Base-by-base conservation (phyloP, 192 early-diverging fungal genomes). In the Obelidium mucronatum region DNA sequence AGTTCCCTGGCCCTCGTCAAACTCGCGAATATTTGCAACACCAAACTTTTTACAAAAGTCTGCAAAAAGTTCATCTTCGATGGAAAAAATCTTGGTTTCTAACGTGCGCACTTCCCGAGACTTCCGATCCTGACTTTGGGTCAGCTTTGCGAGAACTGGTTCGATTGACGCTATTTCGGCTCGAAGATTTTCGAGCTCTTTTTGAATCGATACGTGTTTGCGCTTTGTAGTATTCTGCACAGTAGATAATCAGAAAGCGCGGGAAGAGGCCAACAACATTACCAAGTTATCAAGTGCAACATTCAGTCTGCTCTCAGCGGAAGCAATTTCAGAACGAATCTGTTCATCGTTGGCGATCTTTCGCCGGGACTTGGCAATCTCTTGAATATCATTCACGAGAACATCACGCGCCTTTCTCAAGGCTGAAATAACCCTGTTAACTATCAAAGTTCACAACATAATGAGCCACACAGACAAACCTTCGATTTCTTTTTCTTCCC, bases 401-500 rank as follows among this genome's bases (percentile, higher is more conserved):
- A 83, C 78, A 53, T 94, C 93, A 36, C 92, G 89, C 2, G 89
- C 89, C 61, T 88, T 89, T 53, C 87, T 87, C 94, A 76, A 24
- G 39, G 56, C 74, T 74, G 40, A 13, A 37, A 59, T n/a, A 56
- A 55, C 15, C 26, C 11, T 13, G 64, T 66, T 66, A 66, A 26
- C 11, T 39, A 6, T 80, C 76, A 77, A 62, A 19, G 11, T 15
- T 19, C 19, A 48, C 44, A 6, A 48, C 19, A 48, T 48, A 48
- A 48, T 48, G 44, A 6, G 19, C 8, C 8, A 48, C 8, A 24
- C 19, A 39, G 40, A 64, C 54, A 55, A 51, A 91, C 90, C 91
- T 59, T 97, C 96, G 22, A 98, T 84, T 26, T 95, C 94, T 24
- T 90, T 89, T 28, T 96, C 96, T 58, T 97, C 92, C 95, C 96